A percentile compares a stretch with the other conserved stretches of the same genome.
Conservation (phyloP, 371 early-diverging fungal genomes). For the Lichtheimia ornata region DNA sequence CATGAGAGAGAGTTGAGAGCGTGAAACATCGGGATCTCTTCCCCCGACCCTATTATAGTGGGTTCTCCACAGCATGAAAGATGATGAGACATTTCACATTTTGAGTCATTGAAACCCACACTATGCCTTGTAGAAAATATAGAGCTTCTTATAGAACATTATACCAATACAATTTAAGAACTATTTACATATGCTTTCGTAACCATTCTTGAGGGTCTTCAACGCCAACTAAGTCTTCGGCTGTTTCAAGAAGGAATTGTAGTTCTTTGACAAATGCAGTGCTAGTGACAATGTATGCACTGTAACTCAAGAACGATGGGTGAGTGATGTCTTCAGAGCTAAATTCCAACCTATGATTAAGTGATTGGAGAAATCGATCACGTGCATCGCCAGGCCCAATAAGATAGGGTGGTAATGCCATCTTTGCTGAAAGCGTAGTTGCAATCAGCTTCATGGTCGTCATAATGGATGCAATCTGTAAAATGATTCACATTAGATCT, state of each 20-base stretch:
- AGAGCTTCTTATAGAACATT: no score
- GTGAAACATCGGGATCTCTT: background rate
- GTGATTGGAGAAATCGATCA: conserved; percentile 17
- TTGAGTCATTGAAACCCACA: no score
- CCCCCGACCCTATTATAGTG: no score
- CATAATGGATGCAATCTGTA: conserved; percentile 41
- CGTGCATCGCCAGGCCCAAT: conserved; percentile 33
- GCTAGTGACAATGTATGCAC: conserved; percentile 38
- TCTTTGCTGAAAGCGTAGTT: conserved; percentile 37
- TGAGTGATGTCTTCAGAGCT: conserved; percentile 25
- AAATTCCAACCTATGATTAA: conserved; percentile 28
- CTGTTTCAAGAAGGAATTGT: conserved; percentile 24
- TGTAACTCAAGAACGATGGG: conserved; percentile 30
- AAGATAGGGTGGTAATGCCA: conserved; percentile 44
- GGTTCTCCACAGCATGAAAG: no score
- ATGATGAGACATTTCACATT: no score
- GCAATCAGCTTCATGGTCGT: conserved; percentile 44
- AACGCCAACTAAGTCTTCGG: conserved; percentile 35
- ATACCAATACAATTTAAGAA: no score
- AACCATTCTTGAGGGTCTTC: conserved; percentile 46
- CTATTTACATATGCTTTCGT: background rate
- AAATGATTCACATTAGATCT: no score
- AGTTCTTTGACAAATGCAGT: conserved; percentile 38
- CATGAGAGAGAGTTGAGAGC: conserved; percentile 6
- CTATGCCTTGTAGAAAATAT: no score